Evolutionary conservation across 768 basidiomycete species (phyloP).

Genomic region (Hortiboletus campestris): DNA sequence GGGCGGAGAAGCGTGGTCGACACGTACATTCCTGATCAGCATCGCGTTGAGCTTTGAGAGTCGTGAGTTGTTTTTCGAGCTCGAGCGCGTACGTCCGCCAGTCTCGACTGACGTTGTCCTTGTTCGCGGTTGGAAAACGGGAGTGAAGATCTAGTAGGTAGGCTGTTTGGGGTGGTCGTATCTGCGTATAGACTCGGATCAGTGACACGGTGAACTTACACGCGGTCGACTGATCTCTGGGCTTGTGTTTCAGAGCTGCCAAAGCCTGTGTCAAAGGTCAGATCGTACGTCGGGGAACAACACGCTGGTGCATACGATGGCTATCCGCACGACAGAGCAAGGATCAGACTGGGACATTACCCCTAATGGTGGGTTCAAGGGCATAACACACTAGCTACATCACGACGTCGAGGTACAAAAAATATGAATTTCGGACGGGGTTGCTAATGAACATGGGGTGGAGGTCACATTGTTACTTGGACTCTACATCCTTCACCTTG

Average conservation of each 20-base stretch:
- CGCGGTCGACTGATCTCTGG: slow-evolving; percentile 21
- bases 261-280: slow-evolving; percentile 17
- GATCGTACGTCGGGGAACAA: not conserved
- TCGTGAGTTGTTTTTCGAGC: slow-evolving; percentile 26
- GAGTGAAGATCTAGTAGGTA: slow-evolving; percentile 29
- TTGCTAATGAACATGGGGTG: slow-evolving; percentile 8
- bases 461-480: slow-evolving; percentile 18
- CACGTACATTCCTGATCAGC: slow-evolving; percentile 25
- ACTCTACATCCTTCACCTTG: slow-evolving; percentile 21
- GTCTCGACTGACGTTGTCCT: not conserved
- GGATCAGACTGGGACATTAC: slow-evolving; percentile 13
- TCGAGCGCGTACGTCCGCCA: slow-evolving; percentile 30
- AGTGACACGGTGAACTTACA: slow-evolving; percentile 9
- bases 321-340: slow-evolving; percentile 18
- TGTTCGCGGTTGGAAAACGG: slow-evolving; percentile 18
- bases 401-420: not conserved
- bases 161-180: slow-evolving; percentile 14
- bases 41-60: slow-evolving; percentile 21
- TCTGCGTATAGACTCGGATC: not conserved
- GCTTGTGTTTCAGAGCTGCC: slow-evolving; percentile 25
- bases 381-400: not conserved
- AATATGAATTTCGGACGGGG: not conserved
- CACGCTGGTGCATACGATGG: slow-evolving; percentile 20
- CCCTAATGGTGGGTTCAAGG: not conserved
- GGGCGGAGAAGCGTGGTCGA: not conserved